phyloP scores from a whole-genome alignment of 2,329 filamentous ascomycete genomes.

The Colletotrichum shisoi region DNA sequence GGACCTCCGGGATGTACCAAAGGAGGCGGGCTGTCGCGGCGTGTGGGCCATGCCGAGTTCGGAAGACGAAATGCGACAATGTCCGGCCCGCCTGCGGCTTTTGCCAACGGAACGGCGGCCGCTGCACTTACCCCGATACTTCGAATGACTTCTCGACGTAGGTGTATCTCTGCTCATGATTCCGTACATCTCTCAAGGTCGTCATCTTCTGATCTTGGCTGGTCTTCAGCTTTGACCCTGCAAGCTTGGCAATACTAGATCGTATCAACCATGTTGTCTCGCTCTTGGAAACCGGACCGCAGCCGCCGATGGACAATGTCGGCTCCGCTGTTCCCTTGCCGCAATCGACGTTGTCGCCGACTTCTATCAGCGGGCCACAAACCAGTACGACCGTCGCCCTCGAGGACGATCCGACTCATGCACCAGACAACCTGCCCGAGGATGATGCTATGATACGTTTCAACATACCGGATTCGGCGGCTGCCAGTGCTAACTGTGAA shows the following conservation, averaged over 20 bases:
- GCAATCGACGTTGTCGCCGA: neutral
- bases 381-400: neutral
- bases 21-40: slow-evolving; percentile 49
- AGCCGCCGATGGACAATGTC: neutral
- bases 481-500: slow-evolving; percentile 41
- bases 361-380: slow-evolving; percentile 3
- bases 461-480: slow-evolving; percentile 36
- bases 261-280: slow-evolving; percentile 44
- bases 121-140: slow-evolving; percentile 47
- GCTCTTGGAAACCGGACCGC: slow-evolving; percentile 39
- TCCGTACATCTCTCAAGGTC: neutral
- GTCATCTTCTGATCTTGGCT: neutral
- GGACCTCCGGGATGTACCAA: slow-evolving; percentile 34
- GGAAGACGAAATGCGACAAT: slow-evolving; percentile 53
- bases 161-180: neutral
- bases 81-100: slow-evolving; percentile 50
- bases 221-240: slow-evolving; percentile 47
- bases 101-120: slow-evolving; percentile 46
- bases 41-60: slow-evolving; percentile 49
- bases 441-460: slow-evolving; percentile 29
- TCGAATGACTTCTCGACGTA: slow-evolving; percentile 44
- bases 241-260: slow-evolving; percentile 49
- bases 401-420: neutral
- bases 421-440: slow-evolving; percentile 5
- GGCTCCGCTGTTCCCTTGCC: neutral